Evolutionary conservation across 23 red algal genomes (phyloP).

Genomic region (Pyropia yezoensis): DNA sequence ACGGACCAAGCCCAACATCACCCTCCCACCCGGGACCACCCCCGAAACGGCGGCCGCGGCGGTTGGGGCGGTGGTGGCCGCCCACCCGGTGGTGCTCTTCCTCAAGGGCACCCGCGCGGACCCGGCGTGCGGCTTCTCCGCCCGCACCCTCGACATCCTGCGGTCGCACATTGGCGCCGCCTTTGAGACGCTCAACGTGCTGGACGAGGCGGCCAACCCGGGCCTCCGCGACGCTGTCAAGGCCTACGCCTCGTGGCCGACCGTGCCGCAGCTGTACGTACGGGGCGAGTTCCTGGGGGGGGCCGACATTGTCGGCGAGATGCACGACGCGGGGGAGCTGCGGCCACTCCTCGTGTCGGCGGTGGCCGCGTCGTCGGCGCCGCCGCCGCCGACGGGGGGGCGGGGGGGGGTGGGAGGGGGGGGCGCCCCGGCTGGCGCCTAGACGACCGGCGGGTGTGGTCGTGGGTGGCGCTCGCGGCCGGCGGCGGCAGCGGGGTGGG

Average conservation of each 20-base stretch:
- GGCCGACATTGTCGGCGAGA: constrained; percentile 69
- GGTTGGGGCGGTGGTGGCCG: constrained; percentile 28
- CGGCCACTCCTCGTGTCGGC: constrained; percentile 13
- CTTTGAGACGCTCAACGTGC: constrained; percentile 66
- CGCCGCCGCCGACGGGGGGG: too few relatives aligned
- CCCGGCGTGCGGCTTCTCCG: constrained; percentile 78
- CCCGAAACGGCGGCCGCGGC: constrained; percentile 1
- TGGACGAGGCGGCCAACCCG: constrained; percentile 43
- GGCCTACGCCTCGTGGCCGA: constrained; percentile 86
- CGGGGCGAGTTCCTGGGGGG: constrained; percentile 88
- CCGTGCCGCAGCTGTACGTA: constrained; percentile 90
- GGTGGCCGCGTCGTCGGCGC: neutral
- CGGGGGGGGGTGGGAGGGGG: too few relatives aligned
- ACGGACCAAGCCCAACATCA: constrained; percentile 14
- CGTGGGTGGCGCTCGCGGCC: too few relatives aligned
- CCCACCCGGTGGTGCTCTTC: constrained; percentile 63
- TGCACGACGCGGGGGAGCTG: constrained; percentile 62
- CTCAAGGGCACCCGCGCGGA: constrained; percentile 66
- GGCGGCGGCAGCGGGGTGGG: too few relatives aligned
- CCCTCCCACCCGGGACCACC: constrained; percentile 3
- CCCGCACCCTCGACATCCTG: constrained; percentile 46
- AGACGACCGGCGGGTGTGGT: too few relatives aligned
- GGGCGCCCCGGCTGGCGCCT: too few relatives aligned
- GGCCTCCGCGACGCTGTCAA: constrained; percentile 68
- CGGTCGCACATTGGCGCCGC: constrained; percentile 19